Evolutionary conservation across 306 rosid species (phyloP).

Genomic region (Cucurbita moschata): DNA sequence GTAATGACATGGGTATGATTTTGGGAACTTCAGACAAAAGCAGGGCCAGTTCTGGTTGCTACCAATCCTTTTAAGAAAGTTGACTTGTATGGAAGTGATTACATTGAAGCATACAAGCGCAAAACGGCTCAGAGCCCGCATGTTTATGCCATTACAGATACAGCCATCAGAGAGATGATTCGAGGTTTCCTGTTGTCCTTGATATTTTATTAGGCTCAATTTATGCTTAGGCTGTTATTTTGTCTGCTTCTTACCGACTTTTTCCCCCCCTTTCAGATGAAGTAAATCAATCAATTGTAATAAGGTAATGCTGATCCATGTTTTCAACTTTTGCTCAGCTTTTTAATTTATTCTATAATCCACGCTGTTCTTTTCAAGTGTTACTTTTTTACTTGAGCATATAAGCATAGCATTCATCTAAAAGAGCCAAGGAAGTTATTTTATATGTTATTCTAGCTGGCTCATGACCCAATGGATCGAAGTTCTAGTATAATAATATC

Average conservation of each 20-base stretch:
- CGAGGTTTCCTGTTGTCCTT: constrained; percentile 37
- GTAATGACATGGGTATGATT: constrained; percentile 11
- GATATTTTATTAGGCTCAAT: neutral
- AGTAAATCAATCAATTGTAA: constrained; percentile 91
- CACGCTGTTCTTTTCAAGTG: neutral
- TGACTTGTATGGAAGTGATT: constrained; percentile 63
- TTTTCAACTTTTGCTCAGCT: neutral
- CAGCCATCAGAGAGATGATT: constrained; percentile 87
- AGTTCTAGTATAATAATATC: neutral
- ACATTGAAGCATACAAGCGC: constrained; percentile 72
- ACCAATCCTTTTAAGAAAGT: constrained; percentile 92
- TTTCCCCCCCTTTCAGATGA: constrained; percentile 55
- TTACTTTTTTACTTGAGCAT: neutral
- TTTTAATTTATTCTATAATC: neutral
- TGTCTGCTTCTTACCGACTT: constrained; percentile 10
- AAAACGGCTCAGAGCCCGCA: constrained; percentile 70
- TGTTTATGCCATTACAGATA: constrained; percentile 91
- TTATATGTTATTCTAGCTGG: neutral
- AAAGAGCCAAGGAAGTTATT: neutral
- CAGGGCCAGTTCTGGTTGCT: constrained; percentile 96
- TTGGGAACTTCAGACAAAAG: constrained; percentile 63
- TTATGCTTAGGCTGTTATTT: constrained; percentile 5
- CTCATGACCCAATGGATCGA: neutral
- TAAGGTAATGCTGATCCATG: constrained; percentile 39
- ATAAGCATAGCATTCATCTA: neutral